A percentile compares a stretch with the other conserved stretches of the same genome.
These are phyloP conservation scores for Pugionium cornutum DNA, from an alignment of 345 rosid genomes.

Conservation along the genomic window DNA sequence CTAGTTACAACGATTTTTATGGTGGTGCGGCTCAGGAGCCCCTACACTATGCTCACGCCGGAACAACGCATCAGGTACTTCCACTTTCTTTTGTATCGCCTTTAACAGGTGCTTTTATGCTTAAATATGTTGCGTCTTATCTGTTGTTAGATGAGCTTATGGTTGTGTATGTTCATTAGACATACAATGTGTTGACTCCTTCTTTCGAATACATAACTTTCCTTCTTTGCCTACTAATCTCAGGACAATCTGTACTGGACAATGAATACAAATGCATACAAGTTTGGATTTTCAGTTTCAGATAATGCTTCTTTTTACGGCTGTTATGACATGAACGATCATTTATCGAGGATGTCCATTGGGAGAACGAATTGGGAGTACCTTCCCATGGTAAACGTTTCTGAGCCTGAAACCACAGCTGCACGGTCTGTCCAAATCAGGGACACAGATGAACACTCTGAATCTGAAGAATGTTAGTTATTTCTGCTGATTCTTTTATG, in stretches of 20 bases:
- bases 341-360: slow-evolving; percentile 37
- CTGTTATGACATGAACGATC: slow-evolving; percentile 40
- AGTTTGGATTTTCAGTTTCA: slow-evolving; percentile 41
- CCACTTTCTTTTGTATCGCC: not conserved
- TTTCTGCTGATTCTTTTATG: slow-evolving; percentile 3
- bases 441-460: slow-evolving; percentile 37
- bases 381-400: slow-evolving; percentile 28
- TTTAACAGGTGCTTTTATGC: slow-evolving; percentile 5
- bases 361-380: slow-evolving; percentile 43
- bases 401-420: slow-evolving; percentile 23
- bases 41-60: slow-evolving; percentile 34
- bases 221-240: slow-evolving; percentile 17
- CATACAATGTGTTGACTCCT: not conserved
- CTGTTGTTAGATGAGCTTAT: slow-evolving; percentile 4
- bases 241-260: slow-evolving; percentile 42
- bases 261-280: slow-evolving; percentile 43
- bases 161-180: not conserved
- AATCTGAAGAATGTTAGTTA: slow-evolving; percentile 40
- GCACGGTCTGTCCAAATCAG: slow-evolving; percentile 30
- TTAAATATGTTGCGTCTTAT: not conserved
- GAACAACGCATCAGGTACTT: slow-evolving; percentile 36
- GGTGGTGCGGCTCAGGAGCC: slow-evolving; percentile 33
- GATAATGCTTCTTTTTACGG: slow-evolving; percentile 38
- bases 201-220: not conserved
- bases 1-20: slow-evolving; percentile 32